phyloP scores from a whole-genome alignment of 345 rosid genomes.

The Excoecaria agallocha region DNA sequence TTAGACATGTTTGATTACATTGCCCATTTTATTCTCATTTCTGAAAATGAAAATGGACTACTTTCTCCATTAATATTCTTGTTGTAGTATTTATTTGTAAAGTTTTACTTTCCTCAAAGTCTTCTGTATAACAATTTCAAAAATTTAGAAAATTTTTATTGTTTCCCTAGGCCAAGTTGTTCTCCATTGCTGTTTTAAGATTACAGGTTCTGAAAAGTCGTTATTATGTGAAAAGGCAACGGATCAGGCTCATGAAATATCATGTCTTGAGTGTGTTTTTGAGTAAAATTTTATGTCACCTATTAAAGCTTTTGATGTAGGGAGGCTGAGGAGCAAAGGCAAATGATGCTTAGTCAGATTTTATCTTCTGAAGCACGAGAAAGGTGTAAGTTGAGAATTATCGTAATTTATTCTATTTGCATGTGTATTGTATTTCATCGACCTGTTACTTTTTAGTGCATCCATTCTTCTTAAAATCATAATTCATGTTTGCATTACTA shows the following conservation, averaged over 20 bases:
- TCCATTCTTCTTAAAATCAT: not conserved
- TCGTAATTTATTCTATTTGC: not conserved
- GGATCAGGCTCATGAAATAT: not conserved
- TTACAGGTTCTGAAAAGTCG: not conserved
- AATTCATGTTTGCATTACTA: not conserved
- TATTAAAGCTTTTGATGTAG: conserved; percentile 34
- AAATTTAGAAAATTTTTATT: not conserved
- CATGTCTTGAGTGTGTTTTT: not conserved
- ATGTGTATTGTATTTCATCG: not conserved
- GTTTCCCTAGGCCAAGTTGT: not conserved
- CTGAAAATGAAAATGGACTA: not conserved
- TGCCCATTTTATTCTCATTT: not conserved
- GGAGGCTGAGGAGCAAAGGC: conserved; percentile 93
- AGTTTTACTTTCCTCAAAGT: not conserved
- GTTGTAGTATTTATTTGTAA: not conserved
- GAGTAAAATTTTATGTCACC: not conserved
- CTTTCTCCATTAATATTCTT: not conserved
- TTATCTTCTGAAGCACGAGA: conserved; percentile 85
- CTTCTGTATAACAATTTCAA: not conserved
- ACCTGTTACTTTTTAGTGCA: not conserved
- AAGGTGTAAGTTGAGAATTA: conserved; percentile 55
- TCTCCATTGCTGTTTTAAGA: not conserved
- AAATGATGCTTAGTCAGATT: conserved; percentile 94
- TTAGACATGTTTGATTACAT: not conserved
- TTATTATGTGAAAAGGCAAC: not conserved